Conservation (phyloP, 1,284 basidiomycete genomes). For the Puccinia horiana region DNA sequence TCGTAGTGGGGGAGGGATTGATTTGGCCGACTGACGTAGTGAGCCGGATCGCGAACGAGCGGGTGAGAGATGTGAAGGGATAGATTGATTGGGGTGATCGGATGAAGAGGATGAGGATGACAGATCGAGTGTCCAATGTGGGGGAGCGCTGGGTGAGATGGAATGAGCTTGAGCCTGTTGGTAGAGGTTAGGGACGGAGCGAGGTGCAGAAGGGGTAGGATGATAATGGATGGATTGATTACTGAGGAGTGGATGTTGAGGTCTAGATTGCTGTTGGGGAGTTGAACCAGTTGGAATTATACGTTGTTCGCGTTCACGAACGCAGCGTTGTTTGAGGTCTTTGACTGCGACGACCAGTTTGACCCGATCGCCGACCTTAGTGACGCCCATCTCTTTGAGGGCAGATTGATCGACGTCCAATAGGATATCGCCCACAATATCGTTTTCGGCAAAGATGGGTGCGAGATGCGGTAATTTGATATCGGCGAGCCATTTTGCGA, state of each 20-base stretch:
- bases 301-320: slow-evolving; percentile 39
- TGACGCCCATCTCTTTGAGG: slow-evolving; percentile 82
- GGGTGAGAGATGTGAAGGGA: slow-evolving; percentile 4
- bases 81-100: slow-evolving; percentile 59
- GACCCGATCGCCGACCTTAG: slow-evolving; percentile 83
- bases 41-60: slow-evolving; percentile 47
- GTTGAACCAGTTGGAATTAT: slow-evolving; percentile 50
- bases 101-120: slow-evolving; percentile 64
- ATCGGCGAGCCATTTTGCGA: slow-evolving; percentile 52
- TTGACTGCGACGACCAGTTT: slow-evolving; percentile 82
- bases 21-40: slow-evolving; percentile 45
- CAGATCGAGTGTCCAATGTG: slow-evolving; percentile 62
- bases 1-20: slow-evolving; percentile 42
- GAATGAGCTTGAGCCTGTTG: slow-evolving; percentile 65
- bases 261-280: slow-evolving; percentile 30
- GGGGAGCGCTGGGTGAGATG: slow-evolving; percentile 54
- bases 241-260: slow-evolving; percentile 21
- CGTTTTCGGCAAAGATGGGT: slow-evolving; percentile 73
- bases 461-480: slow-evolving; percentile 71
- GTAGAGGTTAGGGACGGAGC: slow-evolving; percentile 51
- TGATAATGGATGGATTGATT: slow-evolving; percentile 13
- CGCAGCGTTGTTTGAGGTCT: slow-evolving; percentile 67
- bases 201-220: slow-evolving; percentile 39
- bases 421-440: slow-evolving; percentile 83
- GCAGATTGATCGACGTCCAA: slow-evolving; percentile 82